Conservation (phyloP, 2,329 filamentous ascomycete species). For the Calcarisporium arbuscula region DNA sequence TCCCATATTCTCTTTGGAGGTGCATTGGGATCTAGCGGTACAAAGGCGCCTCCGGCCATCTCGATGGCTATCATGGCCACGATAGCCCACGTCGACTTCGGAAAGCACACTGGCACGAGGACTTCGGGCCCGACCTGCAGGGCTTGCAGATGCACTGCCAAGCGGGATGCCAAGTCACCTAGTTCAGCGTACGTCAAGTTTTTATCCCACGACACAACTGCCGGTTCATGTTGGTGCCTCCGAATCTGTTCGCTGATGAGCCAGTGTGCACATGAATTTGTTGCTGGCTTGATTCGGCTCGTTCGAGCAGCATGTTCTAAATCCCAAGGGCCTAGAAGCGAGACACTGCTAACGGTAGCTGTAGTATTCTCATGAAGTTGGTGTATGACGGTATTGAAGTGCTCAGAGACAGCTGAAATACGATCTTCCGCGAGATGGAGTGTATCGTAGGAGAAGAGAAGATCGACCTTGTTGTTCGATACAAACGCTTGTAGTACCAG, state of each 20-base stretch:
- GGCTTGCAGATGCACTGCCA: conserved; percentile 6
- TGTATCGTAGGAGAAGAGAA: conserved; percentile 3
- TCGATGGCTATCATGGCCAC: conserved; percentile 12
- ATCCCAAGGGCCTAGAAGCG: conserved; percentile 4
- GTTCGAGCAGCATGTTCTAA: conserved; percentile 5
- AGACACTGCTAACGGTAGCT: too few species aligned
- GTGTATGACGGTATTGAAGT: conserved; percentile 4
- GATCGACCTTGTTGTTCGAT: conserved; percentile 1
- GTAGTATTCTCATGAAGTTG: conserved; percentile 1
- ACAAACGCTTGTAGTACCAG: conserved; percentile 1
- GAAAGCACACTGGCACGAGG: conserved; percentile 12
- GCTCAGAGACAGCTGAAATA: conserved; percentile 2
- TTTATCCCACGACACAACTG: conserved; percentile 11
- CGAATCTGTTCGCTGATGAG: conserved; percentile 5
- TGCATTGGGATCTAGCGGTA: conserved; percentile 12
- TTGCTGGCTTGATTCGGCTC: conserved; percentile 2
- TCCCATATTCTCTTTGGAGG: too few species aligned
- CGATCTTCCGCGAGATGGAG: too few species aligned
- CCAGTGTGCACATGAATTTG: conserved; percentile 9
- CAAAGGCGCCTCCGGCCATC: conserved; percentile 13
- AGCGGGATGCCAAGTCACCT: conserved; percentile 2
- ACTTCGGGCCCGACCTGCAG: conserved; percentile 8
- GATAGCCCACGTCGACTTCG: conserved; percentile 12
- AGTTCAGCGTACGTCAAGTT: conserved; percentile 7
- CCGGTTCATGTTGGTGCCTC: neutral